These are phyloP conservation scores for Pleurotus citrinopileatus DNA, from an alignment of 768 basidiomycete genomes.

Conservation along the genomic window DNA sequence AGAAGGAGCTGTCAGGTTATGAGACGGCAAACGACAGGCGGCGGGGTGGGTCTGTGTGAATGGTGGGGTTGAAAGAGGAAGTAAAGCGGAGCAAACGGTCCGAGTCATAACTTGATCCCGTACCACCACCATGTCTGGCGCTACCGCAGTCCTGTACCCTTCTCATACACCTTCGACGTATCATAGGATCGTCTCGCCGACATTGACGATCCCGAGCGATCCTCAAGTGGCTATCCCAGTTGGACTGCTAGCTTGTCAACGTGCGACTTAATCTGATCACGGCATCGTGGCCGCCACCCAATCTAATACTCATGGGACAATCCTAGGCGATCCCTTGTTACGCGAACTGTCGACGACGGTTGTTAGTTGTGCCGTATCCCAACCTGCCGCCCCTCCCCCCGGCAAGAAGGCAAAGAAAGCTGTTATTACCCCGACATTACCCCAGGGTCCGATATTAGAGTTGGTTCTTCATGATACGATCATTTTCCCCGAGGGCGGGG, in stretches of 20 bases:
- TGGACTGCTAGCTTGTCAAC: constrained; percentile 78
- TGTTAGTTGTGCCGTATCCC: constrained; percentile 45
- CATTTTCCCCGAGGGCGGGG: constrained; percentile 81
- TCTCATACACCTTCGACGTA: constrained; percentile 52
- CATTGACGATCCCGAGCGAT: constrained; percentile 52
- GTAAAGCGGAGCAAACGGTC: constrained; percentile 21
- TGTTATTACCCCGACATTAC: constrained; percentile 43
- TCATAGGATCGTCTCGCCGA: constrained; percentile 61
- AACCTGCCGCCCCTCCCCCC: constrained; percentile 34
- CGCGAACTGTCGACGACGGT: constrained; percentile 55
- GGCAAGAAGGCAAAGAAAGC: constrained; percentile 58
- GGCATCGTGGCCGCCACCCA: constrained; percentile 1
- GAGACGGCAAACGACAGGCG: not conserved
- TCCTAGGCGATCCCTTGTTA: constrained; percentile 67
- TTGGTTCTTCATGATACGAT: constrained; percentile 73
- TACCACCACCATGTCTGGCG: constrained; percentile 27
- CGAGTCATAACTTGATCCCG: constrained; percentile 22
- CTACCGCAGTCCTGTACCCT: constrained; percentile 42
- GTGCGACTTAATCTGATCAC: constrained; percentile 30
- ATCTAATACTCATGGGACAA: constrained; percentile 10
- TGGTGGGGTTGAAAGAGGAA: not conserved
- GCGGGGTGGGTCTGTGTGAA: constrained; percentile 7
- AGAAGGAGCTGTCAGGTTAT: not conserved
- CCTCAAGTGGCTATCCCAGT: constrained; percentile 57
- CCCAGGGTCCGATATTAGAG: constrained; percentile 51